A percentile compares a stretch with the other conserved stretches of the same genome.
Evolutionary conservation across 139 green algal genomes (phyloP).

Genomic region (Coelastrella sp.): DNA sequence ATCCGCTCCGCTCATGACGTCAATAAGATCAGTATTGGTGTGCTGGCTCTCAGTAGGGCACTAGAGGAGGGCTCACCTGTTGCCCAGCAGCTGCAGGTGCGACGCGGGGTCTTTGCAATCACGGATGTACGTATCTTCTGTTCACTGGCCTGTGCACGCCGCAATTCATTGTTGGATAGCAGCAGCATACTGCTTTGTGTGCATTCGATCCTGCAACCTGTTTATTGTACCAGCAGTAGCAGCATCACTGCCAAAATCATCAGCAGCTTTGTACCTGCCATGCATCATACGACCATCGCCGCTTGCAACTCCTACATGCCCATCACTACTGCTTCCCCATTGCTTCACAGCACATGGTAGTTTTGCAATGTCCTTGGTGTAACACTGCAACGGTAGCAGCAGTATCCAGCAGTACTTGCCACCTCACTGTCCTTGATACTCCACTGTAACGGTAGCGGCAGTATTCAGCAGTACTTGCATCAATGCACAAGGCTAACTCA

Average conservation of each 20-base stretch:
- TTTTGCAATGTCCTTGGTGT: no score
- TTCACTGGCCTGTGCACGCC: neutral
- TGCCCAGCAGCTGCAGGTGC: slow-evolving; percentile 24
- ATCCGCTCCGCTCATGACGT: slow-evolving; percentile 6
- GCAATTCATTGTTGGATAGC: neutral
- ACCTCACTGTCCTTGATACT: neutral
- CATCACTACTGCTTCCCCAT: no score
- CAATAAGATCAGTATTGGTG: slow-evolving; percentile 29
- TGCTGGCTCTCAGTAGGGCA: slow-evolving; percentile 16
- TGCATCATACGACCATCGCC: no score
- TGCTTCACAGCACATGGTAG: no score
- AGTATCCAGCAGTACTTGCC: neutral
- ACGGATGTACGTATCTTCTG: neutral
- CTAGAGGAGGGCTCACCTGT: slow-evolving; percentile 27
- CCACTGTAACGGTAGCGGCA: no score
- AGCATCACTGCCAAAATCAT: no score
- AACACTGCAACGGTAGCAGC: neutral
- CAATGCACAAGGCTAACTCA: neutral
- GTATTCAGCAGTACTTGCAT: neutral
- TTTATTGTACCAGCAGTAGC: no score
- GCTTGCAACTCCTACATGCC: no score
- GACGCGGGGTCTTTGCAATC: neutral
- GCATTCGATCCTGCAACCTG: no score
- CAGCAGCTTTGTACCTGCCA: no score
- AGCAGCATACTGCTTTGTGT: neutral